Evolutionary conservation across 495 filamentous ascomycete species (phyloP).

Genomic region (Letharia lupina): DNA sequence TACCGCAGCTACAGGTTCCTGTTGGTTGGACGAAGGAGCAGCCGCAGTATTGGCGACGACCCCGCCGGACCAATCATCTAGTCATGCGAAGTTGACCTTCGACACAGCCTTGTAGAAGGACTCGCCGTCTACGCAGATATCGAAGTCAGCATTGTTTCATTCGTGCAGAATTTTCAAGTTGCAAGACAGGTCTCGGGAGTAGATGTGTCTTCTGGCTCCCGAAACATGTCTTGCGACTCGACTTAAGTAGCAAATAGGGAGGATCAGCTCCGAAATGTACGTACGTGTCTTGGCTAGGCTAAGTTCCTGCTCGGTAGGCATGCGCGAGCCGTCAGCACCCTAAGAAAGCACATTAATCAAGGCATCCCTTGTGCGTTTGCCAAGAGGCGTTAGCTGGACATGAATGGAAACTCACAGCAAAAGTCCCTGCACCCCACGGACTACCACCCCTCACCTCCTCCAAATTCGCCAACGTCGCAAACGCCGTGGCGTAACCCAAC

Average conservation of each 20-base stretch:
- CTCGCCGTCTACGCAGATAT: constrained; percentile 51
- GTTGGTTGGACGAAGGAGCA: neutral
- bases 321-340: constrained; percentile 67
- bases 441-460: constrained; percentile 73
- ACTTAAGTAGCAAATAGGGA: too few species aligned
- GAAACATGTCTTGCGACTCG: too few species aligned
- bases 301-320: constrained; percentile 67
- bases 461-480: constrained; percentile 57
- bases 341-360: constrained; percentile 18
- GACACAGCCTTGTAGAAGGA: constrained; percentile 72
- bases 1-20: neutral
- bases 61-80: constrained; percentile 46
- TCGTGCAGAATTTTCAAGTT: too few species aligned
- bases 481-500: constrained; percentile 80
- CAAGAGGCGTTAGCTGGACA: neutral
- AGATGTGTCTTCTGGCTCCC: too few species aligned
- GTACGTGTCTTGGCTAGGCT: constrained; percentile 57
- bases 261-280: too few species aligned
- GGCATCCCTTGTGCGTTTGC: neutral
- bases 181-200: too few species aligned
- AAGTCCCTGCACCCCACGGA: constrained; percentile 93
- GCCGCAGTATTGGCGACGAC: neutral
- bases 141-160: too few species aligned
- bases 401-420: constrained; percentile 49
- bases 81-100: constrained; percentile 72